phyloP scores from a whole-genome alignment of 2,329 filamentous ascomycete species.

The Cyclaneusma minus region DNA sequence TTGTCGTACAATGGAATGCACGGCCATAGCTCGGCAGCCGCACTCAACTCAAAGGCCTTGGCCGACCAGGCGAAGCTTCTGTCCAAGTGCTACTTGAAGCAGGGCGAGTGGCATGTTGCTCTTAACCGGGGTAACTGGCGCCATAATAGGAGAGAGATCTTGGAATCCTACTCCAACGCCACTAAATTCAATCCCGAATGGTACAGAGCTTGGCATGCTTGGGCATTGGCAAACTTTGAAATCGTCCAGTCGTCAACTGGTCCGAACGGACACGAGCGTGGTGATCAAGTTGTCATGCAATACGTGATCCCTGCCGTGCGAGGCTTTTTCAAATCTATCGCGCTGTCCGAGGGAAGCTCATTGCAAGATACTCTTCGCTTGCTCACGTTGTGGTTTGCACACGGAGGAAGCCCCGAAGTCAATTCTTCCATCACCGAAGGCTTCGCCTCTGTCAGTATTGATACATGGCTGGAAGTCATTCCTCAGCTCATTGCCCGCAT shows the following conservation, averaged over 20 bases:
- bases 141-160: slow-evolving; percentile 66
- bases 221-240: slow-evolving; percentile 96
- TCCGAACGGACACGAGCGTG: slow-evolving; percentile 30
- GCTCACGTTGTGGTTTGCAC: slow-evolving; percentile 89
- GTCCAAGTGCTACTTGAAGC: slow-evolving; percentile 88
- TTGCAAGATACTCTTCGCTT: slow-evolving; percentile 88
- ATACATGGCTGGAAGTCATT: slow-evolving; percentile 97
- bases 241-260: slow-evolving; percentile 69
- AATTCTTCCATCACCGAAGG: slow-evolving; percentile 80
- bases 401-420: slow-evolving; percentile 79
- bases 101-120: slow-evolving; percentile 88
- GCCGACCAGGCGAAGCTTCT: slow-evolving; percentile 56
- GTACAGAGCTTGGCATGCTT: slow-evolving; percentile 99
- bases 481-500: slow-evolving; percentile 95
- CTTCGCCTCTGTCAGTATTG: slow-evolving; percentile 80
- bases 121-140: slow-evolving; percentile 83
- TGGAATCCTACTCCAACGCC: slow-evolving; percentile 80
- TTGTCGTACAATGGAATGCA: slow-evolving; percentile 17
- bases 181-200: slow-evolving; percentile 89
- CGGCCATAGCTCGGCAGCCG: slow-evolving; percentile 27
- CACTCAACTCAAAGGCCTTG: slow-evolving; percentile 25
- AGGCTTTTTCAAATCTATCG: slow-evolving; percentile 96
- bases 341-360: slow-evolving; percentile 78
- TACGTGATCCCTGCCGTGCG: slow-evolving; percentile 90
- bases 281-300: slow-evolving; percentile 45